phyloP scores from a whole-genome alignment of 495 filamentous ascomycete species.

The Talaromyces liani region DNA sequence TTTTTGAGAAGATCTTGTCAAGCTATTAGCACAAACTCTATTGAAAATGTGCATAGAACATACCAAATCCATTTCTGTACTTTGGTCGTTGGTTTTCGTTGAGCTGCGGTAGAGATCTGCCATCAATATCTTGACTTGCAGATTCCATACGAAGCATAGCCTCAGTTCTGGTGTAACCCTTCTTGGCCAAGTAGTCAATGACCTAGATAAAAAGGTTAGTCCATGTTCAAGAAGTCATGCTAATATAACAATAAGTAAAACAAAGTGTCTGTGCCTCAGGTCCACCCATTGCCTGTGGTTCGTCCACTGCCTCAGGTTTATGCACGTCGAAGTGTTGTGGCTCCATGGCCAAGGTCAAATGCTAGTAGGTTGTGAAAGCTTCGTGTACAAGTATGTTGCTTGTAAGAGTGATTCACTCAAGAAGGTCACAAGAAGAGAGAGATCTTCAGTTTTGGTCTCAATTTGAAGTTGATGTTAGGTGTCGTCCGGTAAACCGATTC shows the following conservation, averaged over 20 bases:
- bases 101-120: conserved; percentile 53
- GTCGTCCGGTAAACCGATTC: not conserved
- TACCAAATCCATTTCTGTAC: conserved; percentile 66
- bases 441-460: not conserved
- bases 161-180: conserved; percentile 89
- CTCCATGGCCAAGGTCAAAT: not conserved
- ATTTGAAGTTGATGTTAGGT: not conserved
- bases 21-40: conserved; percentile 10
- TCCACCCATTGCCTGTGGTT: not conserved
- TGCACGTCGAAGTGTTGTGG: not conserved
- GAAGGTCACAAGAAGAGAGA: not conserved
- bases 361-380: not conserved
- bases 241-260: conserved; percentile 6
- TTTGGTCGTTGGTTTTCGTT: conserved; percentile 68
- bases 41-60: conserved; percentile 11
- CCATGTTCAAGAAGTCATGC: not conserved
- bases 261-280: not conserved
- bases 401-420: not conserved
- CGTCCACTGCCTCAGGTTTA: not conserved
- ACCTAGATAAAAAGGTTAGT: conserved; percentile 47
- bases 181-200: conserved; percentile 93
- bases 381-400: not conserved
- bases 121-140: conserved; percentile 68
- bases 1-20: conserved; percentile 53
- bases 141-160: conserved; percentile 89